A percentile compares a stretch with the other conserved stretches of the same genome.
phyloP scores from a whole-genome alignment of 1,284 basidiomycete genomes.

The Tilletia indica region DNA sequence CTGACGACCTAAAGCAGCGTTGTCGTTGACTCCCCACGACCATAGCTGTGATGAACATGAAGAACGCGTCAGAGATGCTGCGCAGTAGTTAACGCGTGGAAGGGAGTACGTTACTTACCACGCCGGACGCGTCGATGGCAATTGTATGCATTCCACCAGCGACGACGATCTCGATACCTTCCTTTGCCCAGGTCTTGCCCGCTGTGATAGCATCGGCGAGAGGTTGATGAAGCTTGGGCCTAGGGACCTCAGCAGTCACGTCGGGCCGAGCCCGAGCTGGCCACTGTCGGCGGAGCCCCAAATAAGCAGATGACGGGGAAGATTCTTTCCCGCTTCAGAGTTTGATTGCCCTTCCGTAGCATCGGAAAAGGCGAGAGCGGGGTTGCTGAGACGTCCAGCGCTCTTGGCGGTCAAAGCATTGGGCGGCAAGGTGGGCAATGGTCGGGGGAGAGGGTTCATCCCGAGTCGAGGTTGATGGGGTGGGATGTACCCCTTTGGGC shows the following conservation, averaged over 20 bases:
- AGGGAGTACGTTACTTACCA: conserved; percentile 16
- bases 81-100: no score
- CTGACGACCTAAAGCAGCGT: conserved; percentile 80
- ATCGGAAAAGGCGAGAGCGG: neutral
- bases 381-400: neutral
- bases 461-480: neutral
- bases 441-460: conserved; percentile 9
- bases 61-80: no score
- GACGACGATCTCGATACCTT: conserved; percentile 43
- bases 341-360: neutral
- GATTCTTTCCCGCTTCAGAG: conserved; percentile 18
- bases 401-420: neutral
- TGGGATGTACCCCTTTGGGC: neutral
- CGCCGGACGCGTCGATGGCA: conserved; percentile 45
- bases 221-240: conserved; percentile 48
- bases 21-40: conserved; percentile 87
- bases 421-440: neutral
- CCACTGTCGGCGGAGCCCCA: conserved; percentile 54
- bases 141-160: conserved; percentile 55
- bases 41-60: conserved; percentile 26
- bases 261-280: conserved; percentile 51
- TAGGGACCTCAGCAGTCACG: conserved; percentile 50
- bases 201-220: conserved; percentile 46
- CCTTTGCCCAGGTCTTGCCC: conserved; percentile 37
- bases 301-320: conserved; percentile 50